phyloP scores from a whole-genome alignment of 2,329 filamentous ascomycete species.

The Fusarium hainanense region DNA sequence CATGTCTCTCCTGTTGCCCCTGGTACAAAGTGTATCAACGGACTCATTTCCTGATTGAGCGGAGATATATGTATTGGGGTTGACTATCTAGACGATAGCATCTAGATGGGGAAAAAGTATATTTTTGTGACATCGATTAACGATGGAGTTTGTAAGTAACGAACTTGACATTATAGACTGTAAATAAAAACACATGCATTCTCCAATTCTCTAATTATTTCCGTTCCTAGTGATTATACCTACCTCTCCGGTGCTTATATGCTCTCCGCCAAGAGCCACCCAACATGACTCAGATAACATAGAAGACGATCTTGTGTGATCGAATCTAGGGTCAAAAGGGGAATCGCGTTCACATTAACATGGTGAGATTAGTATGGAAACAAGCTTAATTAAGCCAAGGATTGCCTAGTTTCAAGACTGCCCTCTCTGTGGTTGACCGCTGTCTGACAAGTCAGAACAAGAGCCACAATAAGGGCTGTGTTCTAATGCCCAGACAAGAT shows the following conservation, averaged over 20 bases:
- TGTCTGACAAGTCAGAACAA: not conserved
- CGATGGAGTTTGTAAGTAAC: not conserved
- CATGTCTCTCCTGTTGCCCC: constrained; percentile 30
- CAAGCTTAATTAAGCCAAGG: not conserved
- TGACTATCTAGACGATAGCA: not conserved
- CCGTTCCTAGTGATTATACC: too few species aligned
- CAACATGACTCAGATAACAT: not conserved
- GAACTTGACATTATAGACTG: not conserved
- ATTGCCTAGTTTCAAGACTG: not conserved
- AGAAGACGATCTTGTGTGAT: not conserved
- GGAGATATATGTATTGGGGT: not conserved
- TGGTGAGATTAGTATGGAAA: not conserved
- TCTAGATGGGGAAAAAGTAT: not conserved
- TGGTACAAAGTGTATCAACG: constrained; percentile 38
- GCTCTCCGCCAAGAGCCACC: not conserved
- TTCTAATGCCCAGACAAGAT: not conserved
- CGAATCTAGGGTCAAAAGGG: not conserved
- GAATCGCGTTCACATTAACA: not conserved
- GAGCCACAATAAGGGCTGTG: not conserved
- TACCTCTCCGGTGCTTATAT: not conserved
- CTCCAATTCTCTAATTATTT: not conserved
- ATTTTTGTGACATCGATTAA: not conserved
- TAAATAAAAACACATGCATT: not conserved
- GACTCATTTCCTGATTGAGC: constrained; percentile 10
- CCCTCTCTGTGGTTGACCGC: not conserved